These are phyloP conservation scores for Leccinum aurantiacum DNA, from an alignment of 768 basidiomycete species.

Conservation along the genomic window DNA sequence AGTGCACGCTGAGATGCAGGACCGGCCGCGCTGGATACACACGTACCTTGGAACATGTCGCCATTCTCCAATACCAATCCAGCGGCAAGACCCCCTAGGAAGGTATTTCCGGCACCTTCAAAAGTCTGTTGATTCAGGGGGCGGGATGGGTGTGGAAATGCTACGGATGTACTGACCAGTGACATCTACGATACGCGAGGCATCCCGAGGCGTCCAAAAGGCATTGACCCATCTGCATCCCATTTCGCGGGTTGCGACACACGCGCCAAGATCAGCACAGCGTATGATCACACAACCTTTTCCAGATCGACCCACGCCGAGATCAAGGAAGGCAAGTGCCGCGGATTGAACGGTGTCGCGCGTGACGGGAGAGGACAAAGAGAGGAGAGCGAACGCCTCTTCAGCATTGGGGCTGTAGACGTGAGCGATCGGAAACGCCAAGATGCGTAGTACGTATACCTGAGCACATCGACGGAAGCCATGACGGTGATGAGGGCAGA, in stretches of 20 bases:
- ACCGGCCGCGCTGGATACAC: conserved; percentile 4
- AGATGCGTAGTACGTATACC: conserved; percentile 39
- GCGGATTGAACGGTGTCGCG: conserved; percentile 63
- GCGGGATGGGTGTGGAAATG: conserved; percentile 1
- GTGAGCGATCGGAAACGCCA: conserved; percentile 6
- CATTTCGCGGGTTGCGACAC: conserved; percentile 46
- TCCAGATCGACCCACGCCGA: conserved; percentile 53
- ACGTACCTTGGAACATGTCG: conserved; percentile 64
- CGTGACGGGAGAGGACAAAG: conserved; percentile 38
- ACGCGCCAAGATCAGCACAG: conserved; percentile 72
- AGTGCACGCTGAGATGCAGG: conserved; percentile 17
- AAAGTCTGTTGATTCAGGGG: conserved; percentile 4
- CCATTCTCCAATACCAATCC: conserved; percentile 57
- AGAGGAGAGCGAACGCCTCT: conserved; percentile 72
- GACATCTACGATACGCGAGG: conserved; percentile 58
- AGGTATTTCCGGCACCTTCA: conserved; percentile 86
- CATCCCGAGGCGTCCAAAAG: conserved; percentile 57
- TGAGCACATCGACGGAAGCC: conserved; percentile 62
- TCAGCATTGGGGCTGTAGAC: conserved; percentile 76
- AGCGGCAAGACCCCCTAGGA: conserved; percentile 84
- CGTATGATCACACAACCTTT: conserved; percentile 70
- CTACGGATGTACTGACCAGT: conserved; percentile 35
- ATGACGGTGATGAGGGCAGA: conserved; percentile 65
- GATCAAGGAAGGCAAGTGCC: conserved; percentile 56
- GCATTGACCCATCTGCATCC: conserved; percentile 67